Evolutionary conservation across 2,329 filamentous ascomycete species (phyloP), one percentile per base, ranked within the genome.

Genomic region (Microcera coccophila): DNA sequence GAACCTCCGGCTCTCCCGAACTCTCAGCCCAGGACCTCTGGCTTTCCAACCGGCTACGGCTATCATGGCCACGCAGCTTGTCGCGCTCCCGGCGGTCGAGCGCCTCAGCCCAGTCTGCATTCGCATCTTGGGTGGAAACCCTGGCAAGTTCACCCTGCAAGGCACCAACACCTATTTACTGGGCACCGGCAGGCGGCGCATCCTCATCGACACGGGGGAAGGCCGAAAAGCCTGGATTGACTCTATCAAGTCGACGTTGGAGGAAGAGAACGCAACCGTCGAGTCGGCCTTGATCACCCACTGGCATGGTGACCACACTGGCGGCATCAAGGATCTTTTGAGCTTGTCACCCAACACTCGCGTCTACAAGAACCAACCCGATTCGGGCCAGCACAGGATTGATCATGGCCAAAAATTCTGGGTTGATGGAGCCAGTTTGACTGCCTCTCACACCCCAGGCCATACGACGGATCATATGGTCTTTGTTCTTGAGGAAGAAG

Each of bases 141-240:
- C 93, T 11, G 81, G 87, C 61, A 96, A 95, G 72, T 83, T 82
- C 58, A 76, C 79, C 4, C 68, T 85, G 10, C 79, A 85, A 66
- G 84, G 90, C 49, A 96, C 93, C 54, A 98, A 98, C 65, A 98
- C 93, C 24, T 98, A 98, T 64, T 77, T 98, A 15, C 61, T 98
- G 45, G 93, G 93, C 45, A 82, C 78, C 5, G 91, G 90, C 3
- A 63, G 71, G 5, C 67, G 70, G 5, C 82, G 93, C 9, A 75
- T 97, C 45, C 78, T 98, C 17, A 81, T 98, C 59, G 93, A 98
- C 67, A 95, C 90, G 0, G 93, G 87, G 37, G 85, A 95, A 65
- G 93, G 91, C 36, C 78, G 73, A 44, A 78, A 82, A 2, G 74
- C 78, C 24, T 98, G 91, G 91, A 74, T 81, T 32, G 64, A 74